phyloP scores from a whole-genome alignment of 2,329 filamentous ascomycete genomes.

The Ophiostoma australiae region DNA sequence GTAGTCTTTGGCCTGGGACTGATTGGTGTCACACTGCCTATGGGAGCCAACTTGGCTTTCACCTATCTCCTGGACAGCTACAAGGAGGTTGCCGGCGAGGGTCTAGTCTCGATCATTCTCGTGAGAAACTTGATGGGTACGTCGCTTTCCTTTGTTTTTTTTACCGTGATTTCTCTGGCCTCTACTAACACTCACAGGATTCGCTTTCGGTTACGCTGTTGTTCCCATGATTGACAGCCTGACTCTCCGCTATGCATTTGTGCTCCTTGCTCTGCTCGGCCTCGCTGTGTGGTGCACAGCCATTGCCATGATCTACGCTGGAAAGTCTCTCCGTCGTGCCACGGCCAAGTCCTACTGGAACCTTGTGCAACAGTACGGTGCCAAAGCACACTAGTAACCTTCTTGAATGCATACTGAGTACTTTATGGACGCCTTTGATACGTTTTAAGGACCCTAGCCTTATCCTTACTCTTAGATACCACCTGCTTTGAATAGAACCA shows the following conservation, averaged over 20 bases:
- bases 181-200: background rate
- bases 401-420: background rate
- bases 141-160: background rate
- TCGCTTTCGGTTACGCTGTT: constrained; percentile 9
- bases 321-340: constrained; percentile 7
- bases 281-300: constrained; percentile 4
- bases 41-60: constrained; percentile 8
- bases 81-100: constrained; percentile 10
- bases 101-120: background rate
- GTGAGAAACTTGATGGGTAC: constrained; percentile 10
- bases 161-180: background rate
- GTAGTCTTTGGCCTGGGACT: constrained; percentile 38
- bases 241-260: constrained; percentile 12
- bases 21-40: constrained; percentile 8
- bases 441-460: background rate
- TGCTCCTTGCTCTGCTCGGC: background rate
- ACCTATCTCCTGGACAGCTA: constrained; percentile 8
- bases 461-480: background rate
- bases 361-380: background rate
- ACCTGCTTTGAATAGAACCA: background rate
- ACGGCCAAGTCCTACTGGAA: constrained; percentile 12
- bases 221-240: constrained; percentile 10
- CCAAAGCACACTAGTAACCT: background rate
- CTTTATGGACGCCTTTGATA: background rate
- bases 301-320: constrained; percentile 2